Percentiles rank a stretch among this genome's conserved stretches.
Conservation (phyloP, 1,284 basidiomycete species). For the Trametes hirsuta region DNA sequence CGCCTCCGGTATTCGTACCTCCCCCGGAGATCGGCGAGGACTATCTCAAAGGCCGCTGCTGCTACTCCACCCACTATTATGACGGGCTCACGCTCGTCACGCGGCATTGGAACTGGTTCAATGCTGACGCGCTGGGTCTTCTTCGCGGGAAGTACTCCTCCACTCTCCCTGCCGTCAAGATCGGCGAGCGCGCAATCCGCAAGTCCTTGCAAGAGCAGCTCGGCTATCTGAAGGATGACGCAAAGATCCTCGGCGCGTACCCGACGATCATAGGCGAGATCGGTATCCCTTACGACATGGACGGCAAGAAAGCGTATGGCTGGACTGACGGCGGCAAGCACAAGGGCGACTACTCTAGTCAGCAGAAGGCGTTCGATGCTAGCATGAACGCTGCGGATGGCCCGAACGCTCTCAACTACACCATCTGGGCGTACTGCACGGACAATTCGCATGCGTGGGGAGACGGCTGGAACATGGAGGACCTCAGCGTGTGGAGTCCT, state of each 20-base stretch:
- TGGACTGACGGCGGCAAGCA: constrained; percentile 76
- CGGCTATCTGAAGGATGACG: constrained; percentile 77
- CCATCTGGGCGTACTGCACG: constrained; percentile 91
- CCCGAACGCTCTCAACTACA: constrained; percentile 79
- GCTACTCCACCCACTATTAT: constrained; percentile 90
- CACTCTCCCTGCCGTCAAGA: constrained; percentile 66
- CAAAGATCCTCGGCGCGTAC: constrained; percentile 70
- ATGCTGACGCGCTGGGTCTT: constrained; percentile 92
- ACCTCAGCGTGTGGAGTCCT: constrained; percentile 85
- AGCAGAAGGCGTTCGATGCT: constrained; percentile 90
- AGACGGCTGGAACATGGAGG: constrained; percentile 97
- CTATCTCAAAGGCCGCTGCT: constrained; percentile 72
- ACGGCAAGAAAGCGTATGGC: constrained; percentile 83
- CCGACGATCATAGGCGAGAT: constrained; percentile 97
- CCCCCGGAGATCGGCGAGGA: constrained; percentile 71
- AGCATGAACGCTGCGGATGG: constrained; percentile 92
- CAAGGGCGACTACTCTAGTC: constrained; percentile 78
- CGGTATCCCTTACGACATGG: constrained; percentile 94
- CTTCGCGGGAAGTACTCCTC: constrained; percentile 86
- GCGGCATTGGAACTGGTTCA: constrained; percentile 95
- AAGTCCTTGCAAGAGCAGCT: constrained; percentile 86
- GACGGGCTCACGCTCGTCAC: constrained; percentile 89
- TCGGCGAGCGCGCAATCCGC: constrained; percentile 86
- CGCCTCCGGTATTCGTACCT: constrained; percentile 89
- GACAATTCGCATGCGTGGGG: constrained; percentile 87